Base-by-base conservation (phyloP, 306 rosid genomes). In the Gillenia trifoliata region DNA sequence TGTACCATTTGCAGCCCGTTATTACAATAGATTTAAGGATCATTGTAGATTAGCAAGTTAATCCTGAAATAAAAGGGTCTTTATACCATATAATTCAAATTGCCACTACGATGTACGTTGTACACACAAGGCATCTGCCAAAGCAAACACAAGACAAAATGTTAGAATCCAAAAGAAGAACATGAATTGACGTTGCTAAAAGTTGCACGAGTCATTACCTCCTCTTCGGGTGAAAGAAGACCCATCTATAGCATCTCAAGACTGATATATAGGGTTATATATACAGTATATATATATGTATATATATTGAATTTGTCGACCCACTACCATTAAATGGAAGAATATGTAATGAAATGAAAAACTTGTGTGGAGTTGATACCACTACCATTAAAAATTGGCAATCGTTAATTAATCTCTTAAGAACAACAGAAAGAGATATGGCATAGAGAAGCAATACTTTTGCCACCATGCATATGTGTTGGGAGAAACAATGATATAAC, bases 401-500 rank as follows among this genome's bases (percentile, higher is more conserved):
- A 45, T 5, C 20, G 52, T 2, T 45, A 45, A 15, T 15, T 15
- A 15, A 45, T 45, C 20, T 45, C 52, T 45, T 15, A 15, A 45
- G 52, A 16, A 52, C 66, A 71, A 38, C 54, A 66, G 66, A 83
- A 73, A 81, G 82, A 74, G 85, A 80, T 69, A 75, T 79, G 86
- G 84, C 77, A 76, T 64, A 36, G 84, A 55, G 57, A 77, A 79
- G 84, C 76, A 80, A 83, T 73, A 79, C 76, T 78, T 49, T 40
- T 77, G 75, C 80, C 76, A 74, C 79, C 75, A 36, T 47, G n/a
- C n/a, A n/a, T n/a, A n/a, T n/a, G 65, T 79, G 78, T 67, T 67
- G 57, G 34, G 70, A 4, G 41, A 36, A 68, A 76, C 73, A 75
- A 75, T 69, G 34, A 19, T 1, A 78, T 61, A 73, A 73, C 45